Base-by-base conservation (phyloP, 768 basidiomycete species). In the Suillus spraguei region DNA sequence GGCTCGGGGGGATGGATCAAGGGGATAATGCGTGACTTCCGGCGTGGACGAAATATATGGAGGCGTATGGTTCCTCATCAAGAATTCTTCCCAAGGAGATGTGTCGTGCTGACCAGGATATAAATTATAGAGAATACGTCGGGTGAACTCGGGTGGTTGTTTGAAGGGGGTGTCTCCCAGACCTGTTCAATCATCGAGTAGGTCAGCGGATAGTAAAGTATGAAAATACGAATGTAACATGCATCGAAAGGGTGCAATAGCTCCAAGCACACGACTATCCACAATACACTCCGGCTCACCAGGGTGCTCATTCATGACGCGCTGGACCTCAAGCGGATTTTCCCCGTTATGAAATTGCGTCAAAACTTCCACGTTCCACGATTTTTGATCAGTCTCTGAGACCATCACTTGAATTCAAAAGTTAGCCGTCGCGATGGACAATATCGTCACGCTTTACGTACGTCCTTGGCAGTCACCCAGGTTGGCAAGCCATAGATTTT, bases 401-500 rank as follows among this genome's bases (percentile, higher is more conserved):
- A 86, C 81, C 76, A 87, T 78, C 46, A 82, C 90, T 82, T 49
- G 38, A 33, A 49, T 13, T 5, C 35, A 73, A 69, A n/a, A 63
- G 71, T 68, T 68, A 55, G 16, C 7, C 20, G 59, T 59, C 28
- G 52, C 49, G 61, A 20, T 64, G 63, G 60, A 44, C 53, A 49
- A 63, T n/a, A 54, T 39, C 60, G 41, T 41, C 41, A 56, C 61
- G 56, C 7, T 17, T 50, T 32, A 77, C 87, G 66, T 66, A 90
- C 90, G 80, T 64, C 89, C 89, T 80, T 90, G 87, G 72, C 89
- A 92, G 70, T 93, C 91, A 16, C 91, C 91, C 33, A 93, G 80
- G 70, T 92, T 92, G 7, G 90, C 91, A 54, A 92, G 76, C 91
- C 91, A 93, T 24, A 92, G 77, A 65, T 91, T 85, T 69, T 83